phyloP scores from a whole-genome alignment of 441 rosid species.

The Mallotus repandus region DNA sequence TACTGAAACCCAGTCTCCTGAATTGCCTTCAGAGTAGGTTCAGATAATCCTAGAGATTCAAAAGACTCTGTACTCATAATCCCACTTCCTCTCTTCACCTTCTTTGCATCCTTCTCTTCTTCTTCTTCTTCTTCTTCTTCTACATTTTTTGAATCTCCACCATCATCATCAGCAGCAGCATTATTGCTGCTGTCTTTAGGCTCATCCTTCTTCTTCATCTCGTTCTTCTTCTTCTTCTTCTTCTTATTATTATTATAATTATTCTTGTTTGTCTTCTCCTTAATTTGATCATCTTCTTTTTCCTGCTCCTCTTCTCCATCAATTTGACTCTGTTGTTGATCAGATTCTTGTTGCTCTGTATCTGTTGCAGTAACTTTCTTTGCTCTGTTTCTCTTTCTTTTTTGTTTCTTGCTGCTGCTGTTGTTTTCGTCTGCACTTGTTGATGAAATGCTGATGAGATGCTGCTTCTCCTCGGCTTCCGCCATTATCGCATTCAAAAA shows the following conservation, averaged over 20 bases:
- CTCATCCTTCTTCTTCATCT: too few species aligned
- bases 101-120: constrained; percentile 29
- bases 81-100: constrained; percentile 45
- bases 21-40: constrained; percentile 62
- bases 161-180: constrained; percentile 3
- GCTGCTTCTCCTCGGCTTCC: constrained; percentile 42
- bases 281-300: constrained; percentile 21
- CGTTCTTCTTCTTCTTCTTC: constrained; percentile 28
- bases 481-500: constrained; percentile 2
- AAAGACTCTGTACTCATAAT: constrained; percentile 80
- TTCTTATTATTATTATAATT: constrained; percentile 16
- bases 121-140: constrained; percentile 28
- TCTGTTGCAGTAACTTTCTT: constrained; percentile 11
- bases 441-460: background rate
- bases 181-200: constrained; percentile 15
- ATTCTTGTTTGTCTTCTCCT: constrained; percentile 11
- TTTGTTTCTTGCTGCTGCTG: constrained; percentile 44
- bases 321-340: constrained; percentile 4
- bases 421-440: constrained; percentile 22
- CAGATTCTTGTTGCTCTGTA: background rate
- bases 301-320: constrained; percentile 25
- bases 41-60: constrained; percentile 68
- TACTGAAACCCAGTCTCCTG: constrained; percentile 72
- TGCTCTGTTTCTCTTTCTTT: constrained; percentile 53
- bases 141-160: constrained; percentile 25